Evolutionary conservation across 148 eudicot genomes (phyloP), one percentile per base, ranked within the genome.

Genomic region (Nepenthes gracilis): DNA sequence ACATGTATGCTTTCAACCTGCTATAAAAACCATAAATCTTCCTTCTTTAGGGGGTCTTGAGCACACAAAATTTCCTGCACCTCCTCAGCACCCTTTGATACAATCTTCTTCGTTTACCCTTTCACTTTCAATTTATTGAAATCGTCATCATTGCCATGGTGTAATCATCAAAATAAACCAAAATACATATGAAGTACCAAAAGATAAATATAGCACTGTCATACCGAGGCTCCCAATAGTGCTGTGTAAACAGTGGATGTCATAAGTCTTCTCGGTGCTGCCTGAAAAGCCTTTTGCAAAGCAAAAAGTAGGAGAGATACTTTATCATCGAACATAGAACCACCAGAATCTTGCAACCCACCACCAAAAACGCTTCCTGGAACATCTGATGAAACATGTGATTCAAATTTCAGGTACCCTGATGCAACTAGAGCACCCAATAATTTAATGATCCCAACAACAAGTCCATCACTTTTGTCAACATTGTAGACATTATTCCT

Each of bases 311-410:
- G 79, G 71, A 94, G 95, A 62, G 87, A 81, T 49, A 94, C 86
- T 75, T 89, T 94, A 75, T 94, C 99, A 73, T 89, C 97, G 71
- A 94, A 94, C 99, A 94, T 94, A 67, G 95, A 84, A 69, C 95
- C 94, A 53, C 97, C 84, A 43, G 84, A 82, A 78, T 83, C 96
- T 74, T 72, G 80, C 64, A 80, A 59, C 60, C 77, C 82, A 58
- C 73, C 54, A 77, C 75, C 85, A 45, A 65, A 58, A 40, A 77
- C 56, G 70, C 76, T 80, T 65, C 85, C 68, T 48, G 84, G 58
- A 67, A 68, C 79, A 61, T 81, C 87, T 64, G 79, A 66, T 59
- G 83, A 71, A 67, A 68, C 64, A 63, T 69, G 77, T 53, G 80
- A 69, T 67, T 79, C 93, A 61, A 86, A 71, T 75, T 80, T 83